Evolutionary conservation across 768 basidiomycete genomes (phyloP).

Genomic region (Macrolepiota dolichaula): DNA sequence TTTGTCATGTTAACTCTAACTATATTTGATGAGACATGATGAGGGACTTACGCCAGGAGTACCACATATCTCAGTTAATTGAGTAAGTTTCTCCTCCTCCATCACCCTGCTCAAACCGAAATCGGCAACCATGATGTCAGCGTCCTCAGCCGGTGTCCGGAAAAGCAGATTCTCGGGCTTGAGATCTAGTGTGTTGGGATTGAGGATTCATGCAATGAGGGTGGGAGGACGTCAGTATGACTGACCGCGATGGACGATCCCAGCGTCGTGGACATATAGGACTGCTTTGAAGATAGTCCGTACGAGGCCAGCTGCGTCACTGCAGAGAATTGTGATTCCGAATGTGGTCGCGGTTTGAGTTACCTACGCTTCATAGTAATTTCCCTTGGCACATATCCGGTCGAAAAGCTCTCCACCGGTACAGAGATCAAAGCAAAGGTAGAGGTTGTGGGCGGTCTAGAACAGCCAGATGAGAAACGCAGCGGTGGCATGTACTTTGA

Average conservation of each 20-base stretch:
- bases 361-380: constrained; percentile 88
- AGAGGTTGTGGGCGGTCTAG: constrained; percentile 88
- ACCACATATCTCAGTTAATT: constrained; percentile 94
- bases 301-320: constrained; percentile 87
- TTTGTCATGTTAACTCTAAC: constrained; percentile 19
- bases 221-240: background rate
- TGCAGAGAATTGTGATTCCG: constrained; percentile 24
- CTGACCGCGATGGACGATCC: constrained; percentile 89
- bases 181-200: constrained; percentile 56
- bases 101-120: constrained; percentile 92
- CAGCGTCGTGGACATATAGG: constrained; percentile 85
- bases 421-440: constrained; percentile 95
- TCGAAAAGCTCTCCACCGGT: constrained; percentile 99
- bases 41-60: constrained; percentile 69
- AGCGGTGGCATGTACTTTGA: background rate
- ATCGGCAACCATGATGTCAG: constrained; percentile 96
- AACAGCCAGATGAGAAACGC: background rate
- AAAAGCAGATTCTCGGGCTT: constrained; percentile 99
- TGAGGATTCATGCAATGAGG: background rate
- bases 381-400: constrained; percentile 95
- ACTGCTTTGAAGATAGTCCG: constrained; percentile 86
- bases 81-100: constrained; percentile 82
- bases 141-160: constrained; percentile 82
- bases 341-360: background rate
- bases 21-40: constrained; percentile 9